Conservation (phyloP, 768 basidiomycete species). For the Lanmaoa rubissima region DNA sequence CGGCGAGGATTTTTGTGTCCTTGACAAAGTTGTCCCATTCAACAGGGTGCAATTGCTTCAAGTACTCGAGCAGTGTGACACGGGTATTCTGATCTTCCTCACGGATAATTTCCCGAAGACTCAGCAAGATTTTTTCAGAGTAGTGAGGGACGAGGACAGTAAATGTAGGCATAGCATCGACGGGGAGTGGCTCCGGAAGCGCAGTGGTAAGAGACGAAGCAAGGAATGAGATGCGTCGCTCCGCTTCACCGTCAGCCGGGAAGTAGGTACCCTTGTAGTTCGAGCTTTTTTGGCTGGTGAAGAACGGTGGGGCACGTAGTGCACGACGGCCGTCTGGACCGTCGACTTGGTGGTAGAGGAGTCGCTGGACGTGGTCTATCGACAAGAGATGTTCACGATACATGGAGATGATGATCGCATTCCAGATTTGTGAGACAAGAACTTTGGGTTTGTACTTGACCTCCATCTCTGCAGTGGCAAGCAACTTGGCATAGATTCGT, state of each 20-base stretch:
- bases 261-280: slow-evolving; percentile 83
- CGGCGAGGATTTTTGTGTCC: slow-evolving; percentile 98
- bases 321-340: slow-evolving; percentile 85
- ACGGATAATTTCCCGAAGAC: slow-evolving; percentile 95
- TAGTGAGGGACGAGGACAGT: slow-evolving; percentile 99
- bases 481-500: slow-evolving; percentile 94
- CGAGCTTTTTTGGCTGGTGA: slow-evolving; percentile 83
- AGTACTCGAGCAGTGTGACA: slow-evolving; percentile 94
- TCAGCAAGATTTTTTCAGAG: slow-evolving; percentile 96
- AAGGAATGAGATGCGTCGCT: slow-evolving; percentile 98
- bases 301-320: slow-evolving; percentile 95
- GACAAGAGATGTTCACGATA: slow-evolving; percentile 97
- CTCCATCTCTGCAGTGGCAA: slow-evolving; percentile 97
- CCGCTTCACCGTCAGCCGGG: slow-evolving; percentile 91
- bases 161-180: slow-evolving; percentile 99
- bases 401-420: slow-evolving; percentile 99
- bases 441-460: slow-evolving; percentile 99
- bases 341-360: slow-evolving; percentile 96
- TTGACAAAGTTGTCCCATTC: slow-evolving; percentile 99
- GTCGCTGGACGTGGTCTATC: slow-evolving; percentile 96
- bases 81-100: slow-evolving; percentile 97
- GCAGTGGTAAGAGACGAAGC: slow-evolving; percentile 96
- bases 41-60: slow-evolving; percentile 96
- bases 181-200: slow-evolving; percentile 90
- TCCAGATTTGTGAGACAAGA: slow-evolving; percentile 98